These are phyloP conservation scores for Fusarium sp. DNA, from an alignment of 2,329 filamentous ascomycete genomes.

Conservation along the genomic window DNA sequence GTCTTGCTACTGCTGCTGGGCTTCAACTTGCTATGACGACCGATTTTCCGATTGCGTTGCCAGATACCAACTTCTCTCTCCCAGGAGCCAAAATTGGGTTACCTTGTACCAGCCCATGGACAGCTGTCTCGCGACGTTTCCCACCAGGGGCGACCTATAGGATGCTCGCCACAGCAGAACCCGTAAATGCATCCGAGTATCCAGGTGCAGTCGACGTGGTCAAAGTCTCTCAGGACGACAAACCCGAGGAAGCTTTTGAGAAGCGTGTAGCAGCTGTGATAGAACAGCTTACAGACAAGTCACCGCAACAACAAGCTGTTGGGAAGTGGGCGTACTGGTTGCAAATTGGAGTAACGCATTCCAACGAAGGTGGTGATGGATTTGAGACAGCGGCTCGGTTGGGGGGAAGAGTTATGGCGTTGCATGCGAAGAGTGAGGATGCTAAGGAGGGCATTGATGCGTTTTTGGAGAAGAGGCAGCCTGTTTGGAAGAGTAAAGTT, in stretches of 20 bases:
- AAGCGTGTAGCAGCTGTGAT: conserved; percentile 23
- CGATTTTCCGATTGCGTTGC: conserved; percentile 40
- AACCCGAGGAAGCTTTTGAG: conserved; percentile 19
- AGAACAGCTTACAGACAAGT: conserved; percentile 15
- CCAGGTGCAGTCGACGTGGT: conserved; percentile 41
- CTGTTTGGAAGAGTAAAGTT: conserved; percentile 30
- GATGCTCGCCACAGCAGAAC: conserved; percentile 37
- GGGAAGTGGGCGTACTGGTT: conserved; percentile 48
- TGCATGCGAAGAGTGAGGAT: conserved; percentile 45
- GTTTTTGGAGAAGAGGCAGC: conserved; percentile 37
- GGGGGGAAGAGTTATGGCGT: conserved; percentile 45
- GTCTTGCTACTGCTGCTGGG: conserved; percentile 44
- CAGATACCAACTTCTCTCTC: conserved; percentile 35
- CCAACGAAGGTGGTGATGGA: conserved; percentile 28
- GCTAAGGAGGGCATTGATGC: conserved; percentile 43
- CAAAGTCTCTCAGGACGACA: neutral
- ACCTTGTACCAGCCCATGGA: conserved; percentile 45
- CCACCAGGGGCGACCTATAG: conserved; percentile 35
- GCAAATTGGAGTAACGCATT: conserved; percentile 30
- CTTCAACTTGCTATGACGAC: conserved; percentile 46
- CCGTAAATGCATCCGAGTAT: conserved; percentile 25
- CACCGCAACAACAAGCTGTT: conserved; percentile 40
- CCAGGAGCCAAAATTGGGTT: conserved; percentile 44
- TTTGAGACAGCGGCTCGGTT: conserved; percentile 39
- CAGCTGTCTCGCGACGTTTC: conserved; percentile 38